Evolutionary conservation across 2,329 filamentous ascomycete species (phyloP).

Genomic region (Paecilomyces sp.): DNA sequence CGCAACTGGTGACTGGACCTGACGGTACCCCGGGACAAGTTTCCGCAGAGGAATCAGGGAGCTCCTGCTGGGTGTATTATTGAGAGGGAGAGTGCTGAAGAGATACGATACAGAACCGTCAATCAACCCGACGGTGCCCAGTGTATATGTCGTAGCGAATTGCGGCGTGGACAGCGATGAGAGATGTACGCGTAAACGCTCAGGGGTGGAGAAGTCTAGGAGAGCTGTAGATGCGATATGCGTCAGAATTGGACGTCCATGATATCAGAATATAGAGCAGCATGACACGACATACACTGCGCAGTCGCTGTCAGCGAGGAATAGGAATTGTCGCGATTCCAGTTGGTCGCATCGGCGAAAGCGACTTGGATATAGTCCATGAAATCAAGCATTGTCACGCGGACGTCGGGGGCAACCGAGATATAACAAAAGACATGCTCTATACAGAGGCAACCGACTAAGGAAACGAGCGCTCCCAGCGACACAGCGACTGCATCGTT

Average conservation of each 20-base stretch:
- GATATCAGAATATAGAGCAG: not conserved
- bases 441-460: not conserved
- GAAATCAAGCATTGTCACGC: slow-evolving; percentile 73
- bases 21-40: slow-evolving; percentile 75
- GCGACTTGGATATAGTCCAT: slow-evolving; percentile 94
- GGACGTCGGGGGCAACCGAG: not conserved
- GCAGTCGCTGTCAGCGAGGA: slow-evolving; percentile 76
- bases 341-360: slow-evolving; percentile 78
- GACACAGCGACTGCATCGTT: not conserved
- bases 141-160: slow-evolving; percentile 88
- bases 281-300: slow-evolving; percentile 51
- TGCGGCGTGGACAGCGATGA: slow-evolving; percentile 88
- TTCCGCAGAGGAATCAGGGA: slow-evolving; percentile 67
- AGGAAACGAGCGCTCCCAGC: not conserved
- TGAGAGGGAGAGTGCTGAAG: slow-evolving; percentile 78
- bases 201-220: slow-evolving; percentile 80
- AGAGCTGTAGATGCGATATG: slow-evolving; percentile 50
- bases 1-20: slow-evolving; percentile 49
- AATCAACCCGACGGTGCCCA: slow-evolving; percentile 82
- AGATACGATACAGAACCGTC: slow-evolving; percentile 97
- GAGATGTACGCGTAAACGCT: slow-evolving; percentile 75
- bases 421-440: not conserved
- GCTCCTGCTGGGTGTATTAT: slow-evolving; percentile 59
- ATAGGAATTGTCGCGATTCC: slow-evolving; percentile 91
- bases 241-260: not conserved